Conservation (phyloP, 1,284 basidiomycete genomes). For the Amylostereum areolatum region DNA sequence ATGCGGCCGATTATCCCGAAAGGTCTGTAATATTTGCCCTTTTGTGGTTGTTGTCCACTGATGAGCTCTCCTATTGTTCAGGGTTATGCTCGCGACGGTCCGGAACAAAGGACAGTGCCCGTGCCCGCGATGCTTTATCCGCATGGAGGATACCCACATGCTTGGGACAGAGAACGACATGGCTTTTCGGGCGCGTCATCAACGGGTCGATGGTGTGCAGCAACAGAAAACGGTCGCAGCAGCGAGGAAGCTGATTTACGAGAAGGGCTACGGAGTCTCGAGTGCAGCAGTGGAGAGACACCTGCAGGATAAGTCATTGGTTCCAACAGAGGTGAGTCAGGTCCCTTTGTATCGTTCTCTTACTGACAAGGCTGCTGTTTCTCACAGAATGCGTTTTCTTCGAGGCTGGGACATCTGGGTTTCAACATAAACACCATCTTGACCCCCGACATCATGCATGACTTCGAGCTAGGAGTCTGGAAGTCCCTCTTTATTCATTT, state of each 20-base stretch:
- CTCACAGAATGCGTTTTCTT: background rate
- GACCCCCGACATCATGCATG: background rate
- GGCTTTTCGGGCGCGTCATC: too few relatives aligned
- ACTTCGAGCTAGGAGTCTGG: background rate
- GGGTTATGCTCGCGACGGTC: background rate
- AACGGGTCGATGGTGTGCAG: background rate
- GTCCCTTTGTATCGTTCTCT: background rate
- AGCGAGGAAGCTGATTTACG: background rate
- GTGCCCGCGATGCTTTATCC: background rate
- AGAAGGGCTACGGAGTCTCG: background rate
- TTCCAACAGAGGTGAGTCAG: slow-evolving; percentile 1
- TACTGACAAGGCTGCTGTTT: too few relatives aligned
- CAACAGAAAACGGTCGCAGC: background rate
- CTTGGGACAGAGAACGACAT: background rate
- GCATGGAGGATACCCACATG: background rate
- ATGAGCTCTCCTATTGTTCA: background rate
- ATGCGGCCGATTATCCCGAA: slow-evolving; percentile 18
- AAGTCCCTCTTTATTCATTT: background rate
- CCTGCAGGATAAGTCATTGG: background rate
- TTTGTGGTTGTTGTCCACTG: background rate
- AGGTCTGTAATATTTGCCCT: slow-evolving; percentile 8
- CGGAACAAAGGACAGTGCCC: background rate
- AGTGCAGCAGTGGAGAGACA: background rate
- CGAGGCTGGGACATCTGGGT: background rate
- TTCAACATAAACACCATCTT: background rate